These are phyloP conservation scores for Myochromella boudieri DNA, from an alignment of 768 basidiomycete species.

Conservation along the genomic window DNA sequence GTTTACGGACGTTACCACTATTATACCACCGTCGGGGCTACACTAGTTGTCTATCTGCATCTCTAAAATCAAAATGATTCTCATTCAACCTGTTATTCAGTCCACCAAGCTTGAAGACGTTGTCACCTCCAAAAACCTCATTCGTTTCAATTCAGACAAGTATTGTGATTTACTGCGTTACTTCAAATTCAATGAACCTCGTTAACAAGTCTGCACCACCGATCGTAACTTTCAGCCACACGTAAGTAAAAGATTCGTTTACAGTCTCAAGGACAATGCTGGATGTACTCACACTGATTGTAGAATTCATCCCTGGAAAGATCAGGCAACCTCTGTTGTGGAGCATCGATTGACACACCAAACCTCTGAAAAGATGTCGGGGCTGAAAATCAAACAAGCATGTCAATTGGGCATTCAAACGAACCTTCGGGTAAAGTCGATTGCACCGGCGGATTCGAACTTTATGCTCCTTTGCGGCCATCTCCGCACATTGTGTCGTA, in stretches of 20 bases:
- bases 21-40: conserved; percentile 65
- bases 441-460: conserved; percentile 28
- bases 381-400: neutral
- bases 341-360: conserved; percentile 29
- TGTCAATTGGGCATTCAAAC: neutral
- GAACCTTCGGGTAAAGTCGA: conserved; percentile 34
- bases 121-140: neutral
- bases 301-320: conserved; percentile 39
- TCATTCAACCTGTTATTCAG: too few species aligned
- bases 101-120: too few species aligned
- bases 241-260: neutral
- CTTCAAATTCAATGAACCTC: conserved; percentile 37
- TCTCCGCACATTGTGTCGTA: conserved; percentile 19
- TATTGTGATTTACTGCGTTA: neutral
- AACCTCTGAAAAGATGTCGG: conserved; percentile 29
- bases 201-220: conserved; percentile 32
- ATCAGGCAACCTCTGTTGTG: conserved; percentile 31
- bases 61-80: conserved; percentile 14
- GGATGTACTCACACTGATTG: conserved; percentile 30
- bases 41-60: conserved; percentile 40
- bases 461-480: conserved; percentile 22
- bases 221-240: conserved; percentile 25
- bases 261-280: neutral
- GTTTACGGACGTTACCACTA: conserved; percentile 46
- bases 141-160: neutral